Evolutionary conservation across 306 rosid genomes (phyloP).

Genomic region (Neltuma alba): DNA sequence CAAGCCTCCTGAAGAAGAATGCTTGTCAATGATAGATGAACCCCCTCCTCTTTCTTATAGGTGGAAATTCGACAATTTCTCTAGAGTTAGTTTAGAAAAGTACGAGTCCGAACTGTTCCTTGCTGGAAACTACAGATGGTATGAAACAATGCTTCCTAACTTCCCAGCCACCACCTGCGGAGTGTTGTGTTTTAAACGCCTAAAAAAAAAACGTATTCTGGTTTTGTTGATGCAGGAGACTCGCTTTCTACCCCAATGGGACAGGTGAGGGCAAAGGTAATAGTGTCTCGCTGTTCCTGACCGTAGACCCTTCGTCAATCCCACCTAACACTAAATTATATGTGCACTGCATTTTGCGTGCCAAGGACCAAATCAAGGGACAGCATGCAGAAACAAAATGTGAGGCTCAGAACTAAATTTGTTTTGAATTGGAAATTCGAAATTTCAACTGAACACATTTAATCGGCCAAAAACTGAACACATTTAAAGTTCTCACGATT

Average conservation of each 20-base stretch:
- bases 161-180: background rate
- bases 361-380: conserved; percentile 30
- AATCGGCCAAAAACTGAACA: too few species aligned
- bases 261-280: conserved; percentile 29
- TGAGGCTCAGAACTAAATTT: conserved; percentile 9
- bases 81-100: background rate
- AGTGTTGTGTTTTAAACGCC: background rate
- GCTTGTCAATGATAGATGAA: conserved; percentile 28
- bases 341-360: conserved; percentile 29
- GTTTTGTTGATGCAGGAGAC: conserved; percentile 25
- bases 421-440: background rate
- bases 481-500: background rate
- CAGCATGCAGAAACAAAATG: conserved; percentile 33
- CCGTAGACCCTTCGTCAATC: conserved; percentile 29
- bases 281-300: conserved; percentile 36
- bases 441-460: too few species aligned
- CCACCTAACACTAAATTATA: conserved; percentile 13
- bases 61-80: conserved; percentile 37
- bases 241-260: conserved; percentile 33
- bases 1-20: conserved; percentile 23
- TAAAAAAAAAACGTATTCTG: background rate
- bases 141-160: background rate
- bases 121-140: conserved; percentile 47
- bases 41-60: conserved; percentile 1
- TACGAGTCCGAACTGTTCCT: conserved; percentile 31